These are phyloP conservation scores for Cystoderma amianthinum DNA, from an alignment of 768 basidiomycete genomes.

Conservation along the genomic window DNA sequence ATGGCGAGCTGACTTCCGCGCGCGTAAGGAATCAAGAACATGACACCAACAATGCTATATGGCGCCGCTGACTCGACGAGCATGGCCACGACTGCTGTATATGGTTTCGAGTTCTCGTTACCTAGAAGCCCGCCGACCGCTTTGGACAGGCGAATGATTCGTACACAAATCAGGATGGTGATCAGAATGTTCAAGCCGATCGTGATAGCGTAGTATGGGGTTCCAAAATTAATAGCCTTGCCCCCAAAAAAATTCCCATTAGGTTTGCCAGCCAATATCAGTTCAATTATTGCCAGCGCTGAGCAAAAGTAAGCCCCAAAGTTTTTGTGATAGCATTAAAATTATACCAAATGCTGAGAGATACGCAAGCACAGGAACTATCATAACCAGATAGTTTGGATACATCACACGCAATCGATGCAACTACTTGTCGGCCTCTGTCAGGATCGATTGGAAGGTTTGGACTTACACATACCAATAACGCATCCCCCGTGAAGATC, in stretches of 20 bases:
- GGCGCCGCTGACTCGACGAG: not conserved
- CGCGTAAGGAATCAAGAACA: not conserved
- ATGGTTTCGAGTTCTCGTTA: not conserved
- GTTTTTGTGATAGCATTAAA: not conserved
- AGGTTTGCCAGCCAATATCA: slow-evolving; percentile 17
- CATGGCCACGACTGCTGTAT: not conserved
- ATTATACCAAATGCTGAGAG: slow-evolving; percentile 7
- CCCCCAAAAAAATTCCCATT: slow-evolving; percentile 16
- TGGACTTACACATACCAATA: slow-evolving; percentile 23
- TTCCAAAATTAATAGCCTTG: slow-evolving; percentile 15
- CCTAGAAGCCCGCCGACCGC: not conserved
- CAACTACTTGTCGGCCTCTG: slow-evolving; percentile 17
- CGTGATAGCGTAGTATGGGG: slow-evolving; percentile 17
- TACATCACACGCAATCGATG: slow-evolving; percentile 23
- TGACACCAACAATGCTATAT: not conserved
- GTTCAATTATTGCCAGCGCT: slow-evolving; percentile 17
- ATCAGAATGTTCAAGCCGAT: slow-evolving; percentile 9
- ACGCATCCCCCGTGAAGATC: slow-evolving; percentile 24
- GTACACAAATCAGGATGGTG: not conserved
- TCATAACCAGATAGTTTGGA: slow-evolving; percentile 3
- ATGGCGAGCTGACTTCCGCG: not conserved
- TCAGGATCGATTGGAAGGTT: not conserved
- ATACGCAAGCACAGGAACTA: slow-evolving; percentile 9
- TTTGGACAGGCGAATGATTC: not conserved
- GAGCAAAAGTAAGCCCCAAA: not conserved